Evolutionary conservation across 176 grass and related monocot species (phyloP).

Genomic region (Triticum turgidum): DNA sequence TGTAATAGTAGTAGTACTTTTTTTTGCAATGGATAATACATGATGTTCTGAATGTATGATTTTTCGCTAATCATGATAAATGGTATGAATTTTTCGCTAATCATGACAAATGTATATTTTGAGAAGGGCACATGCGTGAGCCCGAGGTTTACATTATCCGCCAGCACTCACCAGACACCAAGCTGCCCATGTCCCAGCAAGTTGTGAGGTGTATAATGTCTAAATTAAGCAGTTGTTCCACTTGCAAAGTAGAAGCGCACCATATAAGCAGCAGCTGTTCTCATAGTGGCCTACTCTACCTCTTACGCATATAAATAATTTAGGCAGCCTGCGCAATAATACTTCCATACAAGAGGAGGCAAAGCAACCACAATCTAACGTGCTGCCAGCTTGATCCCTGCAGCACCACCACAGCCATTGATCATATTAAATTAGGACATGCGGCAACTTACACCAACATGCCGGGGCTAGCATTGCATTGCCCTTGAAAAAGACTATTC

Average conservation of each 20-base stretch:
- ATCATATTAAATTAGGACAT: constrained; percentile 36
- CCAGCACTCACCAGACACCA: neutral
- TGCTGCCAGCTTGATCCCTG: constrained; percentile 54
- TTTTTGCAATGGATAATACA: too few species aligned
- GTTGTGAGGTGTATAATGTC: neutral
- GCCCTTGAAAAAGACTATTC: neutral
- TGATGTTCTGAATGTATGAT: too few species aligned
- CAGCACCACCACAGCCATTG: constrained; percentile 26
- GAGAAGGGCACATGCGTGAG: neutral
- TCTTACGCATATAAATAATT: neutral
- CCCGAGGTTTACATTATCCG: constrained; percentile 17
- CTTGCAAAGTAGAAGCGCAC: constrained; percentile 21
- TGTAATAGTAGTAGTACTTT: too few species aligned
- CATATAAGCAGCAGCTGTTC: constrained; percentile 7
- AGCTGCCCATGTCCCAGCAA: neutral
- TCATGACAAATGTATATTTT: neutral
- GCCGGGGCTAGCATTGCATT: constrained; percentile 9
- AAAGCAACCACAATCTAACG: constrained; percentile 39
- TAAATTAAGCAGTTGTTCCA: constrained; percentile 17
- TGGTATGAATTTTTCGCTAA: neutral
- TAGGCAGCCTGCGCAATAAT: constrained; percentile 24
- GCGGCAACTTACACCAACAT: constrained; percentile 34
- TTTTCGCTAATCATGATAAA: neutral
- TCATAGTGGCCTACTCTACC: neutral
- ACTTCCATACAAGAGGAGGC: constrained; percentile 16